Evolutionary conservation across 345 rosid species (phyloP).

Genomic region (Barbarea vulgaris): DNA sequence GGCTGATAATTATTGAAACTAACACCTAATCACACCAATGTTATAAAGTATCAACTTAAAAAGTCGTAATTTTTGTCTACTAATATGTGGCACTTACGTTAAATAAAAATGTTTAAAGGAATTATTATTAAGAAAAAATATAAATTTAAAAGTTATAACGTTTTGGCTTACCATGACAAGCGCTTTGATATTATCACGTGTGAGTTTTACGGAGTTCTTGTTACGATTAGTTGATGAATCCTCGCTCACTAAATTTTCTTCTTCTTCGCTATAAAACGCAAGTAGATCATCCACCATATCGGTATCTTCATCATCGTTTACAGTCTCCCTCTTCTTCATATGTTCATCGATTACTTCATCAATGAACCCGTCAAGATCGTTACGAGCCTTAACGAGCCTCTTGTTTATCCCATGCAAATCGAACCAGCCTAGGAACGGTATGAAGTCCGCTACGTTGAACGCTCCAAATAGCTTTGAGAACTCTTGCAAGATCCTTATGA

Average conservation of each 20-base stretch:
- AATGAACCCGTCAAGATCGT: conserved; percentile 70
- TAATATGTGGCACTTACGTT: background rate
- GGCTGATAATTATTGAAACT: background rate
- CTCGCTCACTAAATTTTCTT: conserved; percentile 31
- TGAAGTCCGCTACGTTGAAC: conserved; percentile 81
- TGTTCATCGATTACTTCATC: conserved; percentile 78
- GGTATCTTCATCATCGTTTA: conserved; percentile 33
- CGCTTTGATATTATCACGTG: conserved; percentile 83
- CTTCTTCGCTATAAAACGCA: conserved; percentile 66
- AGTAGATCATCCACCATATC: conserved; percentile 96
- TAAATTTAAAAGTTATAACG: background rate
- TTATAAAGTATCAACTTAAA: too few relatives aligned
- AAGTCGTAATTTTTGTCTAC: background rate
- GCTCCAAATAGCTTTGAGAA: conserved; percentile 96
- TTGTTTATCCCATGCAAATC: conserved; percentile 71
- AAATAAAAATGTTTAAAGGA: background rate
- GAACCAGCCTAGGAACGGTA: conserved; percentile 67
- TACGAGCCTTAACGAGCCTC: conserved; percentile 68
- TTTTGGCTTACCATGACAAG: conserved; percentile 74
- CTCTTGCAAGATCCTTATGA: conserved; percentile 78
- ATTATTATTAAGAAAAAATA: background rate
- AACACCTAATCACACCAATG: background rate
- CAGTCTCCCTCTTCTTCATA: conserved; percentile 47
- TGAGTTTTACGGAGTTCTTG: conserved; percentile 66
- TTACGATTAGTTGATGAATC: conserved; percentile 47